phyloP scores from a whole-genome alignment of 2,329 filamentous ascomycete species.

The Pezicula carpinea region DNA sequence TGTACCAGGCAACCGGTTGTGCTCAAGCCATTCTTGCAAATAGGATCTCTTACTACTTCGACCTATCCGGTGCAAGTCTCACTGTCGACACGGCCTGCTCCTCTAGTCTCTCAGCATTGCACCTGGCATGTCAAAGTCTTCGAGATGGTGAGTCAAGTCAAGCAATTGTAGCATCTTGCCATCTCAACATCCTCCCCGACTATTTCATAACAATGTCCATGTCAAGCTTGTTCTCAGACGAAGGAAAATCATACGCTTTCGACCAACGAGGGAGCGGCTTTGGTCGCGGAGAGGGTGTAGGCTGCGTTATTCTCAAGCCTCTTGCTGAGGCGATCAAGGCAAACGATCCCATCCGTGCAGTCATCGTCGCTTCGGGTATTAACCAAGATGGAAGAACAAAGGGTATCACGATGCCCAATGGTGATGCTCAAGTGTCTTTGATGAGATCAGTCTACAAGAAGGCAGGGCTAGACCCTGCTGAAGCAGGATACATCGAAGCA shows the following conservation, averaged over 20 bases:
- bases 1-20: conserved; percentile 20
- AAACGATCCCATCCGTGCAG: conserved; percentile 50
- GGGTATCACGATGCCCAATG: conserved; percentile 50
- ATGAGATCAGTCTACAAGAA: conserved; percentile 5
- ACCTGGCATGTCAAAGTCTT: conserved; percentile 49
- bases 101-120: conserved; percentile 48
- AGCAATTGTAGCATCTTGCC: not conserved
- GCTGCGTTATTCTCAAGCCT: conserved; percentile 52
- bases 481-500: conserved; percentile 7
- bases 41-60: conserved; percentile 21
- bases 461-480: not conserved
- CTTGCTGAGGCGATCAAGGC: conserved; percentile 51
- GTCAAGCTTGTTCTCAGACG: conserved; percentile 1
- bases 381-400: conserved; percentile 57
- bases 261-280: conserved; percentile 56
- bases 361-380: conserved; percentile 46
- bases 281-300: conserved; percentile 57
- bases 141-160: conserved; percentile 36
- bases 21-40: conserved; percentile 8
- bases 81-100: conserved; percentile 47
- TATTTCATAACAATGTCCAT: conserved; percentile 5
- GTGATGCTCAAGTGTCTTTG: conserved; percentile 32
- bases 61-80: conserved; percentile 5
- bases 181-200: conserved; percentile 6
- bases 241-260: conserved; percentile 29